Base-by-base conservation (phyloP, 1,284 basidiomycete species). In the Coriolopsis trogii region DNA sequence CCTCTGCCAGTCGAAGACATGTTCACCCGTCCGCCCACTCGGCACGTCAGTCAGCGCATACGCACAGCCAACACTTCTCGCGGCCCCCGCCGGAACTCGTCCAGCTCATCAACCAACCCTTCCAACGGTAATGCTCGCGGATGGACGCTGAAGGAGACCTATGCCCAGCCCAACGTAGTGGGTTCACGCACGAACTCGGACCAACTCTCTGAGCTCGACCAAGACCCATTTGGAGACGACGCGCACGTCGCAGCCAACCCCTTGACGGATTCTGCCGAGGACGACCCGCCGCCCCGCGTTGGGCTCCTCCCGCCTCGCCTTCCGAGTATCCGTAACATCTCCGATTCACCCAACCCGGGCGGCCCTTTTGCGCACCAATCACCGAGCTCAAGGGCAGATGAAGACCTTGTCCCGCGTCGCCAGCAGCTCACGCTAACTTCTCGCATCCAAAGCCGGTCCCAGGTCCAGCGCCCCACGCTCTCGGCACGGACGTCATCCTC, bases 401-500 rank as follows among this genome's bases (percentile, higher is more conserved):
- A 60, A 46, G 34, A 51, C n/a, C n/a, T n/a, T n/a, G n/a, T n/a
- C n/a, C n/a, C n/a, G n/a, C n/a, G n/a, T n/a, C n/a, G n/a, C n/a
- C n/a, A n/a, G n/a, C n/a, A n/a, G n/a, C n/a, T n/a, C n/a, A n/a
- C n/a, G n/a, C n/a, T n/a, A n/a, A n/a, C n/a, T n/a, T n/a, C n/a
- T n/a, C n/a, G n/a, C n/a, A n/a, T n/a, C n/a, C n/a, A n/a, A n/a
- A n/a, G n/a, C n/a, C n/a, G n/a, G n/a, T n/a, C n/a, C n/a, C n/a
- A 38, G 21, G 28, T 44, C 6, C 55, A 43, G 15, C 53, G 66
- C 20, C 68, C 69, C 2, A 54, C 49, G 34, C 50, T 52, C 7
- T 44, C 60, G 13, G 29, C 58, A 10, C 68, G 67, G n/a, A 51
- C 53, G 21, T 73, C 69, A 23, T 74, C 69, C 4, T 70, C 70